These are phyloP conservation scores for Ascomycota sp. DNA, from an alignment of 2,329 filamentous ascomycete genomes.

Conservation along the genomic window DNA sequence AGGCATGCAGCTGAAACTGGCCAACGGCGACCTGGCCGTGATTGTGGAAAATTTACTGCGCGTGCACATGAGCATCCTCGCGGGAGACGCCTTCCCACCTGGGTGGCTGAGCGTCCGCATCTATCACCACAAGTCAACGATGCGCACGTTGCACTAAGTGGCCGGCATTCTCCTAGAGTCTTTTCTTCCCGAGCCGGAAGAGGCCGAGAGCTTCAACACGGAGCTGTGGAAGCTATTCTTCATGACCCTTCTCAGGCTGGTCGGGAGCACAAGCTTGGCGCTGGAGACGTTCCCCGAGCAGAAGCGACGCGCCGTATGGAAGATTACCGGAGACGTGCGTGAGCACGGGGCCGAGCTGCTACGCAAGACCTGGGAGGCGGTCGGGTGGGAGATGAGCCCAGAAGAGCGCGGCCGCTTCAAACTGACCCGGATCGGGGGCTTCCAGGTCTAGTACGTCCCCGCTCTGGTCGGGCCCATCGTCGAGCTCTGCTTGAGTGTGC, in stretches of 20 bases:
- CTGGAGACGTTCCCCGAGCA: constrained; percentile 94
- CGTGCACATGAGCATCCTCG: constrained; percentile 74
- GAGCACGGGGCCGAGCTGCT: constrained; percentile 79
- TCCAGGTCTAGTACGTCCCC: constrained; percentile 96
- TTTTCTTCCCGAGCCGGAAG: constrained; percentile 74
- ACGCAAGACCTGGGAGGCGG: constrained; percentile 75
- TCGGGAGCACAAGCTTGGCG: constrained; percentile 72
- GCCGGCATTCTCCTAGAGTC: constrained; percentile 61
- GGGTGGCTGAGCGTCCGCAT: constrained; percentile 88
- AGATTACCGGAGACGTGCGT: constrained; percentile 90
- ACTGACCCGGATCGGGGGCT: constrained; percentile 72
- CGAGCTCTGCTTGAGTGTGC: constrained; percentile 83
- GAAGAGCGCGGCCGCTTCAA: constrained; percentile 67
- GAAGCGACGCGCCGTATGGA: constrained; percentile 91
- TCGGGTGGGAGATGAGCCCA: constrained; percentile 78
- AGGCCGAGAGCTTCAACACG: constrained; percentile 80
- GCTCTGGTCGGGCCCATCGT: constrained; percentile 79
- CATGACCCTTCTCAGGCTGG: constrained; percentile 67
- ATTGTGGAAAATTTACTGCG: constrained; percentile 63
- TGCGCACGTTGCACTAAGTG: constrained; percentile 69
- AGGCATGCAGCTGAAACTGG: constrained; percentile 56
- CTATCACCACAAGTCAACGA: constrained; percentile 76
- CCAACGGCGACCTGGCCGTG: constrained; percentile 51
- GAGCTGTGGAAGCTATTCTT: constrained; percentile 92
- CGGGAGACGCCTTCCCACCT: constrained; percentile 72